Evolutionary conservation across 2,329 filamentous ascomycete genomes (phyloP), one percentile per base, ranked within the genome.

Genomic region (Exophiala dermatitidis): DNA sequence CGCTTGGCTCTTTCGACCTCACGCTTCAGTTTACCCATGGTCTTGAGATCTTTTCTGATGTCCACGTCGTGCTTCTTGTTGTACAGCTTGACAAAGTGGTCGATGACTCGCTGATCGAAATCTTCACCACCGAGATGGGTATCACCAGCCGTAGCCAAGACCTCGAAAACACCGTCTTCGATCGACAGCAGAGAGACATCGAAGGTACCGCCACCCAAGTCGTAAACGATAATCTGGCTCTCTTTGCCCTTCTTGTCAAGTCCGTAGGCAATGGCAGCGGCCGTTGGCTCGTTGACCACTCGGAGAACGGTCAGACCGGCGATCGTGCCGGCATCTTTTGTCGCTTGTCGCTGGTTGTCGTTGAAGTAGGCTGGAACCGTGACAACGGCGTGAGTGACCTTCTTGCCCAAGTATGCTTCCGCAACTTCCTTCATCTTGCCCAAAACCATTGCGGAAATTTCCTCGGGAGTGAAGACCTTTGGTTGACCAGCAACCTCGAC

Each of bases 1-100:
- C 93, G 88, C 87, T 98, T 98, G 76, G 93, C 93, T 84, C 96
- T 96, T 76, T 98, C 93, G 65, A 93, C 91, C 76, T 97, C 93
- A 67, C 93, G 90, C 88, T 97, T 97, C 66, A 98, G 83, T 80
- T 97, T 98, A 77, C 90, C 89, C 90, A 97, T 97, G 63, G 91
- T 86, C 87, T 96, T 96, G 63, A 85, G 77, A 70, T 97, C 90
- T 80, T 94, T 94, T 76, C 84, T 87, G 70, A 97, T 82, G 66
- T 98, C 90, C 64, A 94, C 89, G 65, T 74, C 77, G 80, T 96
- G 82, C 82, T 96, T 93, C 86, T 96, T 96, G 85, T 97, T 97
- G 84, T 95, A 97, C 66, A 81, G 79, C 86, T 97, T 96, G 79
- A 86, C 85, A 71, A 97, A 89, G 83, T 91, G 81, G 80, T 87